A percentile compares a stretch with the other conserved stretches of the same genome.
Conservation (phyloP, 2,329 filamentous ascomycete genomes). For the Nakataea oryzae region DNA sequence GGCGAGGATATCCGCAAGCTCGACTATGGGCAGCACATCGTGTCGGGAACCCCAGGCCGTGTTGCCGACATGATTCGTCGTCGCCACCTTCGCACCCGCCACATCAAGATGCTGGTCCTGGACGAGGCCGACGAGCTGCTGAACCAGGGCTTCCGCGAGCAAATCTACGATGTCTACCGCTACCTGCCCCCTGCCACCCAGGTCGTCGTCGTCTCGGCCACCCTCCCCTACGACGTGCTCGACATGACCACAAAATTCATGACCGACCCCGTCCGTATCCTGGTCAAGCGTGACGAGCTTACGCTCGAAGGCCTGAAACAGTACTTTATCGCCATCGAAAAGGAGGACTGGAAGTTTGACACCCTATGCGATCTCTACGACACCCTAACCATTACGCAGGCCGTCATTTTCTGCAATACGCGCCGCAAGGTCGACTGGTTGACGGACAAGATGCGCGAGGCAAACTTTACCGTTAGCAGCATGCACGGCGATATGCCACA, state of each 20-base stretch:
- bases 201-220: conserved; percentile 95
- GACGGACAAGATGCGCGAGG: conserved; percentile 95
- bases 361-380: conserved; percentile 98
- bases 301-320: conserved; percentile 99
- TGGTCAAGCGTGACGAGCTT: conserved; percentile 99
- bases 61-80: conserved; percentile 99
- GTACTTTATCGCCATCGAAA: conserved; percentile 99
- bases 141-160: conserved; percentile 95
- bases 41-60: conserved; percentile 96
- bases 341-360: conserved; percentile 99
- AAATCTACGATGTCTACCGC: conserved; percentile 99
- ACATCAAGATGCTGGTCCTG: conserved; percentile 99
- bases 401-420: conserved; percentile 99
- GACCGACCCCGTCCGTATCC: conserved; percentile 96
- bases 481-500: conserved; percentile 99
- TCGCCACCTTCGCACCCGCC: conserved; percentile 89
- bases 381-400: conserved; percentile 98
- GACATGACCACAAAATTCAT: conserved; percentile 99
- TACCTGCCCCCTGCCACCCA: conserved; percentile 95
- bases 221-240: conserved; percentile 97
- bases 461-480: conserved; percentile 98
- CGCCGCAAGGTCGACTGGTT: conserved; percentile 99
- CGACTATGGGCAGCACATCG: conserved; percentile 89
- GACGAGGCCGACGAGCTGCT: conserved; percentile 98
- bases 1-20: conserved; percentile 98